Base-by-base conservation (phyloP, 257 asterid species). In the Solanum pimpinellifolium region DNA sequence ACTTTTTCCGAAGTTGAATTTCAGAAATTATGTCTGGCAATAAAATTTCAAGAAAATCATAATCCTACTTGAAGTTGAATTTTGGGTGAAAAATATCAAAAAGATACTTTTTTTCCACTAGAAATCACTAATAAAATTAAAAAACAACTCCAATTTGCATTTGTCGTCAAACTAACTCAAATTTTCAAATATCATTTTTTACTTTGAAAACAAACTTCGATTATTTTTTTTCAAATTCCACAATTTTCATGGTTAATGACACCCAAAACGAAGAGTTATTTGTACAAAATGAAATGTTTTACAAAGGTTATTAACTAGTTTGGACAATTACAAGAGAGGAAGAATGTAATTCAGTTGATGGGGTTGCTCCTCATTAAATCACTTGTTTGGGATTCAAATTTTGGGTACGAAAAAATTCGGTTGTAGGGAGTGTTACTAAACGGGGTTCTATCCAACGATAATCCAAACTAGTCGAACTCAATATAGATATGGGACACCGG, bases 401-500 rank as follows among this genome's bases (percentile, higher is more conserved):
- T 46, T 46, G 7, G 52, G 4, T 46, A 46, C 14, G 2, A 5
- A 12, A 46, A 46, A 46, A 46, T 4, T 7, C 18, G 13, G 7
- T 7, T 9, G 0, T 46, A 46, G 52, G 6, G 14, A 11, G 52
- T 0, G 15, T 11, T 46, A 46, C 59, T 8, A 0, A 49, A 49
- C 1, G 9, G 3, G 59, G 0, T 3, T 20, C 9, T 49, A 49
- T 49, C 21, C 0, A 49, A 2, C 9, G 60, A 49, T 21, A 49
- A 15, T 49, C 3, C 1, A 49, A 49, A 49, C 15, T 49, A 49
- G 60, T 49, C 21, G 9, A 2, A 49, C 21, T 2, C 21, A 15
- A 49, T 49, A 49, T 2, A 49, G 21, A 0, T 49, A 49, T 15
- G 0, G 3, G 1, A 49, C 1, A 15, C 3, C 59, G 0, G 21